Evolutionary conservation across 2,329 filamentous ascomycete species (phyloP), one percentile per base, ranked within the genome.

Genomic region (Immersiporthe knoxdaviesiana): DNA sequence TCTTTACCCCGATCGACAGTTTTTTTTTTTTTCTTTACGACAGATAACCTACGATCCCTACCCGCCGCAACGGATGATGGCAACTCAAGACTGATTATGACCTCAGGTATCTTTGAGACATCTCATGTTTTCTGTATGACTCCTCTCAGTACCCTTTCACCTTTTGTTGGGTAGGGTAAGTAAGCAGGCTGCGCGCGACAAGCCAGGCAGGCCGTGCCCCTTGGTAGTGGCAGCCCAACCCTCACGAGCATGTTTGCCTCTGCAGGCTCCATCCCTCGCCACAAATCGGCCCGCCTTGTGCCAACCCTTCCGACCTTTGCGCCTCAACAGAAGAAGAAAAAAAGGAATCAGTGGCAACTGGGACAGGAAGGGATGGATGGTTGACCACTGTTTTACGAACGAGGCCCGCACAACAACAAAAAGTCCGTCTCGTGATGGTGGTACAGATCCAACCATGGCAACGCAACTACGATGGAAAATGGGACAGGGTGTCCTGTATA

Each of bases 231-330:
- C 35, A 61, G 24, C 35, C 59, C 59, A 44, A 37, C 11, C 32
- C 14, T 27, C 4, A 24, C 32, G 32, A 32, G 21, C 58, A 61
- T 61, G 35, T 67, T 44, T 37, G 24, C 61, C 30, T 63, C 66
- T 60, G 65, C 50, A 39, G 52, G 60, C 60, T 30, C 41, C 61
- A 37, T 64, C 44, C 41, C 47, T 63, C 61, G 65, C 65, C 60
- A 61, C 68, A 39, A 70, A 50, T 64, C 60, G 68, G 68, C 54
- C 60, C 65, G 58, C 58, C 24, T 50, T 50, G 39, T 18, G 41
- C 47, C 59, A 67, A 18, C 32, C 27, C 44, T 39, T 14, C 50
- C 64, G 32, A 44, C 41, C 56, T 39, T 24, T 21, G n/a, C 32
- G 30, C 24, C n/a, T 54, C 50, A 6, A n/a, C 21, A 10, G 8